Evolutionary conservation across 2,329 filamentous ascomycete genomes (phyloP), one percentile per base, ranked within the genome.

Genomic region (Ceratocystiopsis minuta): DNA sequence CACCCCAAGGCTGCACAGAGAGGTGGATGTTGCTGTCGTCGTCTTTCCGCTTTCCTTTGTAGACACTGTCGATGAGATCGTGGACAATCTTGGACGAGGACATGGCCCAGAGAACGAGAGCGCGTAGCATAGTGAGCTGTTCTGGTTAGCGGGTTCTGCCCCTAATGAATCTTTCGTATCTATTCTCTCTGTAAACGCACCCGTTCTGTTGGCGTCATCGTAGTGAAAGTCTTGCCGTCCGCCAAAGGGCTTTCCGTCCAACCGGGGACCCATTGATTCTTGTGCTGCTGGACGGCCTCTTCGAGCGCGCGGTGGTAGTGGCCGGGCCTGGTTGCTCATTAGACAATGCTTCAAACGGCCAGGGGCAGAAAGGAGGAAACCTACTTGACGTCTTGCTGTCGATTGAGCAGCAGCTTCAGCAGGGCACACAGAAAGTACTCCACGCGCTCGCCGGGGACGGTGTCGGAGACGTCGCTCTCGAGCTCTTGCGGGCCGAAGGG

Each of bases 331-430:
- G 31, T 15, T n/a, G 34, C n/a, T 36, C 16, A 17, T 36, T 42
- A 34, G 17, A 32, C n/a, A n/a, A n/a, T n/a, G n/a, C n/a, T n/a
- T n/a, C n/a, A 32, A 43, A 31, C 16, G 13, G 14, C 9, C 2
- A 33, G 14, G n/a, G 35, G 37, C 41, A 36, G 39, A 33, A 24
- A 33, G 24, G 39, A 34, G 28, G 15, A 33, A 16, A 48, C 85
- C 61, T 74, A 96, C 90, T 98, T 94, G 57, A 96, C 83, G 63
- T 94, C 87, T 59, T 98, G 94, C 68, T 98, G 96, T 60, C 90
- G 79, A 61, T 98, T 98, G 54, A 98, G 68, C 43, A 95, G 74
- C 52, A 98, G 67, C 31, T 82, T 79, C 37, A 98, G 67, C 50
- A 98, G 63, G 48, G 86, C 86, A 66, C 92, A 98, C 20, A 98